These are phyloP conservation scores for Podospora tetraspora DNA, from an alignment of 495 filamentous ascomycete genomes.

Conservation along the genomic window DNA sequence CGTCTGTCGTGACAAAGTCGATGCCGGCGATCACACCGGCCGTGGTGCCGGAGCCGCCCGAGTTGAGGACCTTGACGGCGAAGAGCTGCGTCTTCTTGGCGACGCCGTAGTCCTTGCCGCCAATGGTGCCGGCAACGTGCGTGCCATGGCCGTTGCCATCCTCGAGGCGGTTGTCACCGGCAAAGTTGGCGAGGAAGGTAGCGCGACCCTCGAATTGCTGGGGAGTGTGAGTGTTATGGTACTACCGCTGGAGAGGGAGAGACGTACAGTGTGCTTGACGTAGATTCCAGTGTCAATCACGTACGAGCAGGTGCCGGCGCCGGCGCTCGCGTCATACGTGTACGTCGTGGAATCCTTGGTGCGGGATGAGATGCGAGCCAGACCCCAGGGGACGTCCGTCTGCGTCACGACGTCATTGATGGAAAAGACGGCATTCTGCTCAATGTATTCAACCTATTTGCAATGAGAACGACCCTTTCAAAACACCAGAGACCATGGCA, in stretches of 20 bases:
- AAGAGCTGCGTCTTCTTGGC: constrained; percentile 59
- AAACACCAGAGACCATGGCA: background rate
- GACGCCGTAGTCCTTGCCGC: constrained; percentile 55
- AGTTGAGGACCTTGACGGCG: constrained; percentile 62
- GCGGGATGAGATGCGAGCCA: constrained; percentile 54
- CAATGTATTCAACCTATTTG: constrained; percentile 45
- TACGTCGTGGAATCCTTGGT: constrained; percentile 44
- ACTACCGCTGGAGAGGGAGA: background rate
- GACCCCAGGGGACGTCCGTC: constrained; percentile 52
- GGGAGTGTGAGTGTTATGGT: background rate
- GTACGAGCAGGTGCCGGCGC: constrained; percentile 54
- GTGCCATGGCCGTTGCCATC: constrained; percentile 53
- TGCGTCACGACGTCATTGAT: constrained; percentile 43
- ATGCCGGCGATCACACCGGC: constrained; percentile 41
- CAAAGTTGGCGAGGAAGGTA: constrained; percentile 35
- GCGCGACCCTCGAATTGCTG: constrained; percentile 55
- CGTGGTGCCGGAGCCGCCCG: constrained; percentile 37
- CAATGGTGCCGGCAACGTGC: constrained; percentile 61
- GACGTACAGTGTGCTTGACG: constrained; percentile 40
- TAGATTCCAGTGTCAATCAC: constrained; percentile 59
- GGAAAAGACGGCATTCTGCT: constrained; percentile 43
- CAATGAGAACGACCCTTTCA: background rate
- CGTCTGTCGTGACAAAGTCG: constrained; percentile 39
- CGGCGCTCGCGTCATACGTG: constrained; percentile 55
- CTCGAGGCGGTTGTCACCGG: constrained; percentile 26